Percentiles rank a stretch among this genome's conserved stretches.
These are phyloP conservation scores for Fusarium secorum DNA, from an alignment of 2,329 filamentous ascomycete genomes.

Conservation along the genomic window DNA sequence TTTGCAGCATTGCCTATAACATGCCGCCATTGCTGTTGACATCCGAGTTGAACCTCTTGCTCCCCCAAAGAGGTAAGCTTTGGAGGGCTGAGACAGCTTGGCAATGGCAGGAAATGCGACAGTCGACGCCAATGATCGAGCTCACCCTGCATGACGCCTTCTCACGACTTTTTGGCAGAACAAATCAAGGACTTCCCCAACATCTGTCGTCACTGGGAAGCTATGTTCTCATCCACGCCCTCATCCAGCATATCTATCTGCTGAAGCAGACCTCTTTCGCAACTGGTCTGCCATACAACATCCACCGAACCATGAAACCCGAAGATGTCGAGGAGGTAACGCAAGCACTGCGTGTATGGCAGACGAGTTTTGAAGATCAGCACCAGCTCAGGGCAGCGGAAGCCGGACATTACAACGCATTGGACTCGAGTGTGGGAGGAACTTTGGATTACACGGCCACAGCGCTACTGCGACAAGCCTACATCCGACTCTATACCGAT, in stretches of 20 bases:
- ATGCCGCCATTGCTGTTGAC: conserved; percentile 66
- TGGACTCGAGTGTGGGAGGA: conserved; percentile 63
- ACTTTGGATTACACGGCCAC: conserved; percentile 73
- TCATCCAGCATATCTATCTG: conserved; percentile 77
- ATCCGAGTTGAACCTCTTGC: conserved; percentile 63
- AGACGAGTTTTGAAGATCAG: conserved; percentile 64
- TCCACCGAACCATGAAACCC: conserved; percentile 58
- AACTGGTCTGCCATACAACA: conserved; percentile 57
- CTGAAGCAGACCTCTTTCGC: conserved; percentile 69
- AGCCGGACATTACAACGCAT: conserved; percentile 53
- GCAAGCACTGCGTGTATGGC: conserved; percentile 65
- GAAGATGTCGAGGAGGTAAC: conserved; percentile 66
- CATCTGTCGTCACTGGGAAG: conserved; percentile 69
- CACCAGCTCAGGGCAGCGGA: conserved; percentile 61
- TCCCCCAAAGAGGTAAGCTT: conserved; percentile 63
- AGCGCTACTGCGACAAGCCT: conserved; percentile 66
- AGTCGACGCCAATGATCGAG: conserved; percentile 59
- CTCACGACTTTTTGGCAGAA: conserved; percentile 61
- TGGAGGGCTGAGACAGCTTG: conserved; percentile 66
- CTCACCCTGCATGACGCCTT: conserved; percentile 66
- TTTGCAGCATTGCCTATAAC: conserved; percentile 69
- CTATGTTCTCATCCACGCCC: conserved; percentile 74
- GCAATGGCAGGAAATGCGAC: conserved; percentile 67
- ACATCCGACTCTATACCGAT: conserved; percentile 72
- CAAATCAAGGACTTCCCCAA: conserved; percentile 56